Base-by-base conservation (phyloP, 108 stramenopile species). In the Bacterosira constricta region DNA sequence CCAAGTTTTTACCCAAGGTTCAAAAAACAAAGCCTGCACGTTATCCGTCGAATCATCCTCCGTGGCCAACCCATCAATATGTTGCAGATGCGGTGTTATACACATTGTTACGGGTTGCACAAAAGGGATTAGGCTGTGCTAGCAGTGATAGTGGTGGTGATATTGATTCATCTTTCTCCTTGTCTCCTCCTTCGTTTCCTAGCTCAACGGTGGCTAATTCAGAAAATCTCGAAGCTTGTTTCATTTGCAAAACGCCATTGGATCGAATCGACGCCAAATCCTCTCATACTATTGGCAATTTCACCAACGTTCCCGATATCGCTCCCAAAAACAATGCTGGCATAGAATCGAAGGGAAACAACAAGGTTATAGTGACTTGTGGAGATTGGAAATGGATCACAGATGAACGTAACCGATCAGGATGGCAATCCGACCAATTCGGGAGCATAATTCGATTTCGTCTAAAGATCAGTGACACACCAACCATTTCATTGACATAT, bases 381-480 rank as follows among this genome's bases (percentile, higher is more conserved):
- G 71, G 71, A 7, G 71, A 73, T 66, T 73, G 71, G 71, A 27
- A 54, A 32, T 73, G 71, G 71, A 45, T 66, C 13, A 73, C 71
- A 13, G 71, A 73, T 21, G 53, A 55, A 31, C 35, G 71, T 7
- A 66, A 56, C 11, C 53, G 71, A 56, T 73, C 71, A 4, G 71
- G 71, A 29, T 73, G 71, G 71, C 71, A 73, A 66, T 62, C 59
- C 12, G 71, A 73, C 31, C 38, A 36, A 66, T 39, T 23, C 17
- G 71, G 71, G 21, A 73, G 71, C 38, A 30, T 73, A 3, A 66
- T 70, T 27, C 31, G 49, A 36, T 70, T 70, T 38, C 57, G 69
- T 26, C 20, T 70, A 8, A 70, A 52, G 15, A 37, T 70, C 7
- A 60, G 17, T 51, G 59, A 21, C 11, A 32, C 20, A 0, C 69